phyloP scores from a whole-genome alignment of 805 yeast genomes.

The Suhomyces sp. region DNA sequence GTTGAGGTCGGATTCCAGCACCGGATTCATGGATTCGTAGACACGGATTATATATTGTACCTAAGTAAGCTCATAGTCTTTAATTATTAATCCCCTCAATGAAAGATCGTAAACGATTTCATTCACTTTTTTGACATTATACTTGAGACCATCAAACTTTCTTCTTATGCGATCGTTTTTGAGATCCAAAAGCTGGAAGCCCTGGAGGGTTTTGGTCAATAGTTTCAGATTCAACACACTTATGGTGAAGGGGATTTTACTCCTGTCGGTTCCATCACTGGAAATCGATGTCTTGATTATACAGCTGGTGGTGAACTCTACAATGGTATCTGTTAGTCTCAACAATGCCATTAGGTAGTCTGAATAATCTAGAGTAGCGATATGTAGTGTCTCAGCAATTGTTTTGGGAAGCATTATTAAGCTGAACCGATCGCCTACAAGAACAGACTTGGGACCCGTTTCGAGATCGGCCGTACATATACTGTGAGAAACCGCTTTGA shows the following conservation, averaged over 20 bases:
- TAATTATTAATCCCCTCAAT: slow-evolving; percentile 5
- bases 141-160: slow-evolving; percentile 29
- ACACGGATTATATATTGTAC: not conserved
- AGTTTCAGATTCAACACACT: slow-evolving; percentile 20
- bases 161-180: slow-evolving; percentile 27
- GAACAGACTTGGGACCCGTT: not conserved
- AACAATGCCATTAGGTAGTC: slow-evolving; percentile 22
- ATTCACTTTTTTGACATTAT: slow-evolving; percentile 25
- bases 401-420: slow-evolving; percentile 20
- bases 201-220: slow-evolving; percentile 22
- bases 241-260: slow-evolving; percentile 15
- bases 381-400: slow-evolving; percentile 10
- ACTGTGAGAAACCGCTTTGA: not conserved
- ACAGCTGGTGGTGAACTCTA: slow-evolving; percentile 23
- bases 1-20: not conserved
- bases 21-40: not conserved
- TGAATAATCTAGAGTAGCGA: slow-evolving; percentile 16
- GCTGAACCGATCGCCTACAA: slow-evolving; percentile 9
- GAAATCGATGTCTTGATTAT: slow-evolving; percentile 19
- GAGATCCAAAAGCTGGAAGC: slow-evolving; percentile 28
- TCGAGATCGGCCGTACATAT: not conserved
- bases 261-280: not conserved
- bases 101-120: slow-evolving; percentile 16
- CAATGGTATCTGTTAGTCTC: slow-evolving; percentile 20
- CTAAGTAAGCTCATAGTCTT: not conserved